phyloP scores from a whole-genome alignment of 768 basidiomycete species.

The Sutorius australiensis region DNA sequence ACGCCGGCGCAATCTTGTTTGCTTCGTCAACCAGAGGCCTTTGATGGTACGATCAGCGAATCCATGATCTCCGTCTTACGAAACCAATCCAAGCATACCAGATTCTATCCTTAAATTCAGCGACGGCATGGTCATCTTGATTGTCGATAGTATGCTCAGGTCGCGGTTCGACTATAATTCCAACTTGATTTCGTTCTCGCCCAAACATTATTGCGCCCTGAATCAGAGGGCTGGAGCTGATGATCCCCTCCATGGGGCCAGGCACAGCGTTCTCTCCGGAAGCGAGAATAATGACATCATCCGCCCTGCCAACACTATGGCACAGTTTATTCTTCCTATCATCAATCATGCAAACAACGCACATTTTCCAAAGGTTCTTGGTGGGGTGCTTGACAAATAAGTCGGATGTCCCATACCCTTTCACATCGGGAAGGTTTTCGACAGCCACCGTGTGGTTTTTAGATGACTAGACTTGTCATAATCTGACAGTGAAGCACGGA shows the following conservation, averaged over 20 bases:
- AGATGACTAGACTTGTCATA: too few species aligned
- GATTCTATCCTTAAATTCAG: constrained; percentile 34
- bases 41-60: constrained; percentile 1
- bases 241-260: constrained; percentile 32
- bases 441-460: constrained; percentile 11
- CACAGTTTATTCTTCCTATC: not conserved
- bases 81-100: constrained; percentile 23
- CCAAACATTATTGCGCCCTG: constrained; percentile 40
- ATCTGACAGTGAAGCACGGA: too few species aligned
- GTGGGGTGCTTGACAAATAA: constrained; percentile 43
- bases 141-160: constrained; percentile 34
- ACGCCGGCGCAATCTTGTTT: constrained; percentile 37
- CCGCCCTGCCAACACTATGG: constrained; percentile 36
- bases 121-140: constrained; percentile 24
- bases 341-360: not conserved
- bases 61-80: too few species aligned
- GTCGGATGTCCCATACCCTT: constrained; percentile 44
- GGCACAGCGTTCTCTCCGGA: constrained; percentile 35
- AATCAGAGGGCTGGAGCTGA: constrained; percentile 21
- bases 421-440: constrained; percentile 35
- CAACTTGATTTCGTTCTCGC: constrained; percentile 26
- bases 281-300: constrained; percentile 32
- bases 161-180: constrained; percentile 32
- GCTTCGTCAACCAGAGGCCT: constrained; percentile 43
- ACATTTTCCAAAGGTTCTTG: constrained; percentile 43